A percentile compares a stretch with the other conserved stretches of the same genome.
phyloP scores from a whole-genome alignment of 306 rosid species.

The Lupinus albus region DNA sequence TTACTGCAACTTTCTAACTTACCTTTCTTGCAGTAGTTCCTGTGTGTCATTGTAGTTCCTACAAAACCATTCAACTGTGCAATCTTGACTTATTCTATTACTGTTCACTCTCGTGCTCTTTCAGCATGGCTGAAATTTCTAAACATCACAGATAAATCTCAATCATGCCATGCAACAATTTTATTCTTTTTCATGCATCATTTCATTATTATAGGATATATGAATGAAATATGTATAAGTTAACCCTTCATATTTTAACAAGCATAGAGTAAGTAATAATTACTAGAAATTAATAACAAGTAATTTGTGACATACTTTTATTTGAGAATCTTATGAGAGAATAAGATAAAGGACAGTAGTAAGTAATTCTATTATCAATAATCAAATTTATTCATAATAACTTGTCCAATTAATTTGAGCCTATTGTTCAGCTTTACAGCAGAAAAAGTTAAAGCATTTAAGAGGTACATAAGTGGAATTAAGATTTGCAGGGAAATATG shows the following conservation, averaged over 20 bases:
- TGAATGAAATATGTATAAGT: too few relatives aligned
- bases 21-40: slow-evolving; percentile 47
- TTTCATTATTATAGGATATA: too few relatives aligned
- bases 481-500: slow-evolving; percentile 1
- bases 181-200: slow-evolving; percentile 23
- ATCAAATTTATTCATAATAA: background rate
- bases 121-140: slow-evolving; percentile 18
- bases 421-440: slow-evolving; percentile 7
- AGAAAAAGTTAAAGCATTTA: slow-evolving; percentile 36
- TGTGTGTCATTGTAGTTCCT: slow-evolving; percentile 55
- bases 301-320: slow-evolving; percentile 1
- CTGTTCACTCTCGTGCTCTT: slow-evolving; percentile 32
- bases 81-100: slow-evolving; percentile 48
- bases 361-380: slow-evolving; percentile 6
- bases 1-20: slow-evolving; percentile 54
- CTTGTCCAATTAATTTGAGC: slow-evolving; percentile 28
- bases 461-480: slow-evolving; percentile 47
- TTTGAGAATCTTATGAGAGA: slow-evolving; percentile 41
- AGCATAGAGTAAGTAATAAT: background rate
- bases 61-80: slow-evolving; percentile 43
- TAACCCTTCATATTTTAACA: background rate
- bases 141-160: slow-evolving; percentile 18
- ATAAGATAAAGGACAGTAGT: slow-evolving; percentile 33
- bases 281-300: slow-evolving; percentile 6
- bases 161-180: slow-evolving; percentile 38